Evolutionary conservation across 1,284 basidiomycete genomes (phyloP).

Genomic region (Rhodotorula sp.): DNA sequence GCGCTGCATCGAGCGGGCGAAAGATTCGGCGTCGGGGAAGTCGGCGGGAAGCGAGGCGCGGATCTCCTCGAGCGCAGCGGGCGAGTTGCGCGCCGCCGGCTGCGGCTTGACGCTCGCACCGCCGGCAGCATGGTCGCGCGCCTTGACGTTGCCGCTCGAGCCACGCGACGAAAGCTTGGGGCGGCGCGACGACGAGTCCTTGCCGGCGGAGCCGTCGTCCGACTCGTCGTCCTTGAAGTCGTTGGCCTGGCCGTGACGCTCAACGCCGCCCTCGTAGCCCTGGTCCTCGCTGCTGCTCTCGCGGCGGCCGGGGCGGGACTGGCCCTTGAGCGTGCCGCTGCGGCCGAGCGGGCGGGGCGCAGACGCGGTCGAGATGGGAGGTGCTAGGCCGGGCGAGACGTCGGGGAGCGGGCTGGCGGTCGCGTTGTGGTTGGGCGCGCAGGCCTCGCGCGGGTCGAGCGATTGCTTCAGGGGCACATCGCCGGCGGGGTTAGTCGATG

Average conservation of each 20-base stretch:
- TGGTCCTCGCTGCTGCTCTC: conserved; percentile 16
- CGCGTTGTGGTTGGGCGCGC: conserved; percentile 30
- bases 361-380: conserved; percentile 17
- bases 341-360: conserved; percentile 1
- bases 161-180: conserved; percentile 1
- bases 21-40: conserved; percentile 32
- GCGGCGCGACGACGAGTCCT: background rate
- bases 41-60: conserved; percentile 16
- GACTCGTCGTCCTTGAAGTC: conserved; percentile 35
- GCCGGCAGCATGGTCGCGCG: conserved; percentile 3
- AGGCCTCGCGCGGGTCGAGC: conserved; percentile 20
- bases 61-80: conserved; percentile 23
- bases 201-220: conserved; percentile 1
- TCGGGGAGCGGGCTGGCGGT: conserved; percentile 16
- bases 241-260: conserved; percentile 40
- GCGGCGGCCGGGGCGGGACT: background rate
- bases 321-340: conserved; percentile 24
- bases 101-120: conserved; percentile 4
- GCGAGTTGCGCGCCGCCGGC: conserved; percentile 7
- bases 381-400: conserved; percentile 12
- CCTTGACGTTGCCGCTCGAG: background rate
- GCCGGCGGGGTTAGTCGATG: background rate
- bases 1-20: conserved; percentile 26
- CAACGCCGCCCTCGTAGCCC: conserved; percentile 39
- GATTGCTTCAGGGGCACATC: conserved; percentile 23